Evolutionary conservation across 768 basidiomycete species (phyloP).

Genomic region (Pilatotrama ljubarskyi): DNA sequence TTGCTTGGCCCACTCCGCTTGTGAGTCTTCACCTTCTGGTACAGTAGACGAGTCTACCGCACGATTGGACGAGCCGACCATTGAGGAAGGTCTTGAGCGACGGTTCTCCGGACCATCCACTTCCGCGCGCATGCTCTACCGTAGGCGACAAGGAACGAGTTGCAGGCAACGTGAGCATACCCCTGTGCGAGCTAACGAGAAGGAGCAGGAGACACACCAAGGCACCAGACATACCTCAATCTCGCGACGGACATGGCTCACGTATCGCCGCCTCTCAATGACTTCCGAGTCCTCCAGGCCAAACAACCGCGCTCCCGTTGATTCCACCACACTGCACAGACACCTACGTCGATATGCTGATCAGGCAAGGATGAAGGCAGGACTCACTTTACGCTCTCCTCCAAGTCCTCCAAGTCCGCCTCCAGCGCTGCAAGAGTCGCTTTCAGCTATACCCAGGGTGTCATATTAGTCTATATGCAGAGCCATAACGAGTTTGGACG

Average conservation of each 20-base stretch:
- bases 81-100: constrained; percentile 28
- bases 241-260: constrained; percentile 69
- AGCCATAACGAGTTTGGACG: not conserved
- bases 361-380: not conserved
- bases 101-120: constrained; percentile 36
- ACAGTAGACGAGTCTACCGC: not conserved
- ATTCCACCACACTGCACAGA: constrained; percentile 73
- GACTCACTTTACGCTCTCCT: constrained; percentile 84
- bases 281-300: constrained; percentile 82
- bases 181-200: too few relatives aligned
- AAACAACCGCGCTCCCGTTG: constrained; percentile 80
- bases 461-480: not conserved
- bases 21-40: constrained; percentile 52
- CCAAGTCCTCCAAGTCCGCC: constrained; percentile 89
- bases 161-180: not conserved
- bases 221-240: constrained; percentile 61
- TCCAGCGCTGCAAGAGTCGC: constrained; percentile 77
- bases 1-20: constrained; percentile 78
- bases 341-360: not conserved
- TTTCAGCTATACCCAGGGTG: constrained; percentile 46
- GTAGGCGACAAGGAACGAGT: constrained; percentile 39
- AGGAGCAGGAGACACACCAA: constrained; percentile 2
- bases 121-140: constrained; percentile 74
- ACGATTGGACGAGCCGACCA: constrained; percentile 18
- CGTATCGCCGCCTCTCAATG: constrained; percentile 70